A percentile compares a stretch with the other conserved stretches of the same genome.
Conservation (phyloP, 2,329 filamentous ascomycete species). For the Aspergillus pseudoglaucus region DNA sequence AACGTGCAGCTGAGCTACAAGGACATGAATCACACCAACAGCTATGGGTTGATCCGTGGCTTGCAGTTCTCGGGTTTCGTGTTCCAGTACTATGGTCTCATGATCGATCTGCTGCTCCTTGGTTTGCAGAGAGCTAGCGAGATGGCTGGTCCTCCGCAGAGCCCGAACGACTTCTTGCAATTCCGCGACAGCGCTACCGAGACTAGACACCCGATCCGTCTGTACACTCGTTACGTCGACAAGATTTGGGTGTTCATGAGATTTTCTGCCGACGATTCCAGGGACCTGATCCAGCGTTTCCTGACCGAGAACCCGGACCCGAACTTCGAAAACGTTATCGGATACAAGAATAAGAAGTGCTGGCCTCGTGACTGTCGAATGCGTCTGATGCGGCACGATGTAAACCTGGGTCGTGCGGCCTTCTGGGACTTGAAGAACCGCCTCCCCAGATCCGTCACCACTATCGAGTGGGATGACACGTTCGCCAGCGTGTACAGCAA, state of each 20-base stretch:
- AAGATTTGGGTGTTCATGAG: constrained; percentile 97
- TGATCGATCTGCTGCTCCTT: constrained; percentile 85
- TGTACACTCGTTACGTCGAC: constrained; percentile 98
- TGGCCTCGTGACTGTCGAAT: constrained; percentile 97
- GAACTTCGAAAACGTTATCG: constrained; percentile 98
- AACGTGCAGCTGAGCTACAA: constrained; percentile 99
- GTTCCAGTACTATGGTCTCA: constrained; percentile 96
- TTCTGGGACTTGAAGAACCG: constrained; percentile 99
- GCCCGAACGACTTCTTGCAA: constrained; percentile 94
- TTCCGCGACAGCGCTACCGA: constrained; percentile 92
- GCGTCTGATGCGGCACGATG: constrained; percentile 97
- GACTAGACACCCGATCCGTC: constrained; percentile 83
- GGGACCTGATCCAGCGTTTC: constrained; percentile 94
- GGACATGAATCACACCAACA: constrained; percentile 99
- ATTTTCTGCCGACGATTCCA: constrained; percentile 87
- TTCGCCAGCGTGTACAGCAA: constrained; percentile 97
- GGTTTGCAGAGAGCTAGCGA: constrained; percentile 95
- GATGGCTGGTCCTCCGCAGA: constrained; percentile 88
- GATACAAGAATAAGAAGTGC: constrained; percentile 98
- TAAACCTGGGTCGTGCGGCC: constrained; percentile 92
- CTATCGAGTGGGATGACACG: constrained; percentile 98
- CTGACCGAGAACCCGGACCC: constrained; percentile 96
- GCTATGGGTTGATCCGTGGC: constrained; percentile 95
- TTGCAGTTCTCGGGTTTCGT: constrained; percentile 98
- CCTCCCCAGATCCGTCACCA: constrained; percentile 86